These are phyloP conservation scores for Holtermannia corniformis DNA, from an alignment of 768 basidiomycete species.

Conservation along the genomic window DNA sequence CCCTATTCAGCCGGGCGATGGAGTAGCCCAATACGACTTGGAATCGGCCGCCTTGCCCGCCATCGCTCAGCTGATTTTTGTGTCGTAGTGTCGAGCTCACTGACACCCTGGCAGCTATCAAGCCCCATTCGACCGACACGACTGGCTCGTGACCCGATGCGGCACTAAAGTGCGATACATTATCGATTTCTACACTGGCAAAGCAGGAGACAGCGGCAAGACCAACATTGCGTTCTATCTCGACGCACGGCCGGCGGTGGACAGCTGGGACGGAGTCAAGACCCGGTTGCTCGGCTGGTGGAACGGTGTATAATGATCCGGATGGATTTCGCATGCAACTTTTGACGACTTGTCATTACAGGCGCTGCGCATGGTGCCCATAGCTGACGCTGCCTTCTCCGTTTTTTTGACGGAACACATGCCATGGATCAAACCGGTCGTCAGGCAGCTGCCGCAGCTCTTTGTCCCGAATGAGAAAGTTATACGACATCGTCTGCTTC, in stretches of 20 bases:
- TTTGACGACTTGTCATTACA: no score
- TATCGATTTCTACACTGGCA: constrained; percentile 95
- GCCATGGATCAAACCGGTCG: no score
- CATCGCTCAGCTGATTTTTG: not conserved
- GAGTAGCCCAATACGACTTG: no score
- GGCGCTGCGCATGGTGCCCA: no score
- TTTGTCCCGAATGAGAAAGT: no score
- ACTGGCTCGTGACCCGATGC: constrained; percentile 93
- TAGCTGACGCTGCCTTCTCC: no score
- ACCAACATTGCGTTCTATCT: constrained; percentile 75
- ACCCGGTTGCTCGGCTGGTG: constrained; percentile 63
- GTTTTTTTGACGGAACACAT: no score
- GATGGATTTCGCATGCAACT: not conserved
- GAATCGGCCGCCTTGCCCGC: not conserved
- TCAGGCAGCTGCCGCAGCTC: no score
- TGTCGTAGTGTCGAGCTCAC: not conserved
- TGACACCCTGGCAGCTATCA: constrained; percentile 57
- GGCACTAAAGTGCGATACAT: constrained; percentile 83
- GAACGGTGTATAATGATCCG: constrained; percentile 12
- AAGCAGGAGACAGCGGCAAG: constrained; percentile 37
- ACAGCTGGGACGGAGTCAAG: constrained; percentile 84
- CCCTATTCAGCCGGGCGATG: no score
- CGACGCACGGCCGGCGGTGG: constrained; percentile 87
- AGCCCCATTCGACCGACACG: constrained; percentile 91
- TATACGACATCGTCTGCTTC: no score